phyloP scores from a whole-genome alignment of 2,329 filamentous ascomycete genomes.

The Colletotrichum orbiculare region DNA sequence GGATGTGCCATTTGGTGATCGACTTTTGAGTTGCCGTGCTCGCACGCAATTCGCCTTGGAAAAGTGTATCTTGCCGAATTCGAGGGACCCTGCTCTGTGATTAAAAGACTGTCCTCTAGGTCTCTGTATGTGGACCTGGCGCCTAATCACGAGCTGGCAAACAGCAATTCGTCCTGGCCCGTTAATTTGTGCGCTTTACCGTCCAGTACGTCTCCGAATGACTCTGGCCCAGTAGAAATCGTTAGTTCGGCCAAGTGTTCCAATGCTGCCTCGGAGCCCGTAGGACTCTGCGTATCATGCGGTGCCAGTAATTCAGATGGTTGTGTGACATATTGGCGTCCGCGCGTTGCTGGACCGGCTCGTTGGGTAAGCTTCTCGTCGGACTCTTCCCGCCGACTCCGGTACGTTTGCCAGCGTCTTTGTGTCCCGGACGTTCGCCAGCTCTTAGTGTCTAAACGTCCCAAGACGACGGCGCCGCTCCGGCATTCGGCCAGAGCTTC shows the following conservation, averaged over 20 bases:
- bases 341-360: not conserved
- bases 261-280: not conserved
- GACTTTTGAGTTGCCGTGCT: conserved; percentile 10
- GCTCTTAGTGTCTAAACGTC: conserved; percentile 23
- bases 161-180: no score
- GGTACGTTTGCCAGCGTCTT: conserved; percentile 8
- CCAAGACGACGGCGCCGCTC: not conserved
- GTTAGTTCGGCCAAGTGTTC: not conserved
- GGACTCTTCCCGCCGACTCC: not conserved
- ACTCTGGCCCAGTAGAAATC: not conserved
- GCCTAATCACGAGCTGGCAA: no score
- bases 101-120: not conserved
- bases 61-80: conserved; percentile 9
- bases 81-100: not conserved
- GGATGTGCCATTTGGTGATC: conserved; percentile 10
- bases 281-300: conserved; percentile 14
- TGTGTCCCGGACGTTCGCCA: conserved; percentile 22
- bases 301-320: conserved; percentile 6
- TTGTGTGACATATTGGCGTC: conserved; percentile 3
- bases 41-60: not conserved
- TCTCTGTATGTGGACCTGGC: not conserved
- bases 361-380: not conserved
- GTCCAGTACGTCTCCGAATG: not conserved
- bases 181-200: no score
- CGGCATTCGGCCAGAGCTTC: conserved; percentile 1